A percentile compares a stretch with the other conserved stretches of the same genome.
Evolutionary conservation across 2,329 filamentous ascomycete species (phyloP).

Genomic region (Colletotrichum echinochloae): DNA sequence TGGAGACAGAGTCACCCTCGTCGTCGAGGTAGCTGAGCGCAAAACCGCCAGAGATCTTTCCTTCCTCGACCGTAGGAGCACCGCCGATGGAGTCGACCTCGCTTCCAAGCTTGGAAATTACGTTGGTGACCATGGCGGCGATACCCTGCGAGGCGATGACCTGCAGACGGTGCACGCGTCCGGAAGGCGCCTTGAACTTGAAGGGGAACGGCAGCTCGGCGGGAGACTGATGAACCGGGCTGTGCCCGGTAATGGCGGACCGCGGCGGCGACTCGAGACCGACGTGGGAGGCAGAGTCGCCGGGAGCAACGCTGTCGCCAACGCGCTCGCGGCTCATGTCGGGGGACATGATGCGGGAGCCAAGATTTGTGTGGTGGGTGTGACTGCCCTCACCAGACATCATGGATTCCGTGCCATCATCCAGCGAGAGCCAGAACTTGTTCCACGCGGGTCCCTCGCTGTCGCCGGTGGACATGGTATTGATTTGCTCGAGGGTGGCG

Average conservation of each 20-base stretch:
- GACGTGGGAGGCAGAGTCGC: constrained; percentile 94
- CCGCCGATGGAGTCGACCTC: constrained; percentile 90
- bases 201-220: constrained; percentile 90
- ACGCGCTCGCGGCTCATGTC: constrained; percentile 79
- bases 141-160: constrained; percentile 85
- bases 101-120: constrained; percentile 84
- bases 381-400: constrained; percentile 91
- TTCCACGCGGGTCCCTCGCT: constrained; percentile 98
- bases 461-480: constrained; percentile 90
- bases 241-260: constrained; percentile 66
- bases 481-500: constrained; percentile 96
- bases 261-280: constrained; percentile 82
- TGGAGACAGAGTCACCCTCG: constrained; percentile 95
- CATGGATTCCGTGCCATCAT: constrained; percentile 95
- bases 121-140: constrained; percentile 79
- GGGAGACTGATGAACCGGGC: constrained; percentile 64
- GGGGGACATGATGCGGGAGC: constrained; percentile 83
- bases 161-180: constrained; percentile 92
- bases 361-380: constrained; percentile 71
- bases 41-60: constrained; percentile 83
- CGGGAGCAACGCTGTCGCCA: constrained; percentile 86
- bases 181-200: constrained; percentile 98
- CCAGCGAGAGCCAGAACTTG: constrained; percentile 98
- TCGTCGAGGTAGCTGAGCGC: constrained; percentile 97
- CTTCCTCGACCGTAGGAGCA: constrained; percentile 80